Percentiles rank a stretch among this genome's conserved stretches.
Evolutionary conservation across 441 rosid genomes (phyloP).

Genomic region (Manihot esculenta): DNA sequence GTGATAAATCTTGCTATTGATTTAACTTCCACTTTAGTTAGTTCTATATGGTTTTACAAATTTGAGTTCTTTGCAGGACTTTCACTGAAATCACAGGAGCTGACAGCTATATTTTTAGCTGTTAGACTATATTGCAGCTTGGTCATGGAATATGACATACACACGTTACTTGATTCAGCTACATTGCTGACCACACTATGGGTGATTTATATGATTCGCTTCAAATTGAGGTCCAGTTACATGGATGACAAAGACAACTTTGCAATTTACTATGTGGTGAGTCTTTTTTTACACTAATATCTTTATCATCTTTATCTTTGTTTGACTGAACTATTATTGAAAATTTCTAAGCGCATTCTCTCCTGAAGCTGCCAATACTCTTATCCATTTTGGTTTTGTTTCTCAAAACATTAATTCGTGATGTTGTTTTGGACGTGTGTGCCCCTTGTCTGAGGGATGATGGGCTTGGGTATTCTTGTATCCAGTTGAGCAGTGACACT

Average conservation of each 20-base stretch:
- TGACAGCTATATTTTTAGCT: slow-evolving; percentile 86
- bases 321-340: not conserved
- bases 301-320: not conserved
- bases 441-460: not conserved
- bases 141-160: slow-evolving; percentile 97
- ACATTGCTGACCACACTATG: slow-evolving; percentile 84
- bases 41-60: slow-evolving; percentile 5
- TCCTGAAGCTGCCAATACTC: not conserved
- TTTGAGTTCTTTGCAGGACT: slow-evolving; percentile 58
- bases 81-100: slow-evolving; percentile 87
- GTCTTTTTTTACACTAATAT: slow-evolving; percentile 19
- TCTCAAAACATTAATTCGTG: not conserved
- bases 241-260: slow-evolving; percentile 95
- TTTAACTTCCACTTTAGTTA: not conserved
- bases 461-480: not conserved
- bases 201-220: slow-evolving; percentile 93
- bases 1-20: not conserved
- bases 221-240: slow-evolving; percentile 80
- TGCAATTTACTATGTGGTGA: slow-evolving; percentile 79
- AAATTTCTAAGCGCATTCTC: too few species aligned
- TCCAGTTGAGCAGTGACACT: not conserved
- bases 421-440: not conserved
- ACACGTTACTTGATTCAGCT: slow-evolving; percentile 81
- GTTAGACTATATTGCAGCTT: slow-evolving; percentile 90
- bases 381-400: not conserved